Conservation (phyloP, 2,329 filamentous ascomycete genomes). For the Neophaeococcomyces aloes region DNA sequence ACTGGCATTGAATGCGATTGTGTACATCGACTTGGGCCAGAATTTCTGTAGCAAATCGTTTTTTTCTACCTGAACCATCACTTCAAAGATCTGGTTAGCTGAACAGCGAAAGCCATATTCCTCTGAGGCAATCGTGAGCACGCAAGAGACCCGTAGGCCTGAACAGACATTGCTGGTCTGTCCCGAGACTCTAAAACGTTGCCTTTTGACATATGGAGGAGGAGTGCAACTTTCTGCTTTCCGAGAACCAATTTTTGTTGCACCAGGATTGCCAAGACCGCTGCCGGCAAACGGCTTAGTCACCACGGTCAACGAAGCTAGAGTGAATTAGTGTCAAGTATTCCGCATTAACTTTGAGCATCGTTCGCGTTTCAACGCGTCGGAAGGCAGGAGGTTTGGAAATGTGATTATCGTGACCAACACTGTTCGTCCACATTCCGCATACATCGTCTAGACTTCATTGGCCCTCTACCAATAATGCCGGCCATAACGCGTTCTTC, state of each 20-base stretch:
- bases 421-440: too few species aligned
- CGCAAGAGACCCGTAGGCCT: constrained; percentile 74
- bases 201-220: constrained; percentile 55
- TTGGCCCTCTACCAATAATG: neutral
- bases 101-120: constrained; percentile 59
- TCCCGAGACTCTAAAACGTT: constrained; percentile 99
- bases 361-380: too few species aligned
- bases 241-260: neutral
- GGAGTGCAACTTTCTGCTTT: constrained; percentile 34
- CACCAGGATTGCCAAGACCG: neutral
- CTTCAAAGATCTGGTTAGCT: constrained; percentile 54
- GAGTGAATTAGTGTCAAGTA: too few species aligned
- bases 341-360: too few species aligned
- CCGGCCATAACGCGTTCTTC: neutral
- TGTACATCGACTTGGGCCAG: neutral
- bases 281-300: too few species aligned
- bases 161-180: constrained; percentile 77
- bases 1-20: neutral
- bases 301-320: too few species aligned
- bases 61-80: constrained; percentile 39
- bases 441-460: too few species aligned
- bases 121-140: constrained; percentile 97
- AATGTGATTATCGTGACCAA: too few species aligned
- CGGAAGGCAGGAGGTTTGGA: too few species aligned
- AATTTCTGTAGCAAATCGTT: constrained; percentile 24